Evolutionary conservation across 768 basidiomycete species (phyloP).

Genomic region (Panus rudis): DNA sequence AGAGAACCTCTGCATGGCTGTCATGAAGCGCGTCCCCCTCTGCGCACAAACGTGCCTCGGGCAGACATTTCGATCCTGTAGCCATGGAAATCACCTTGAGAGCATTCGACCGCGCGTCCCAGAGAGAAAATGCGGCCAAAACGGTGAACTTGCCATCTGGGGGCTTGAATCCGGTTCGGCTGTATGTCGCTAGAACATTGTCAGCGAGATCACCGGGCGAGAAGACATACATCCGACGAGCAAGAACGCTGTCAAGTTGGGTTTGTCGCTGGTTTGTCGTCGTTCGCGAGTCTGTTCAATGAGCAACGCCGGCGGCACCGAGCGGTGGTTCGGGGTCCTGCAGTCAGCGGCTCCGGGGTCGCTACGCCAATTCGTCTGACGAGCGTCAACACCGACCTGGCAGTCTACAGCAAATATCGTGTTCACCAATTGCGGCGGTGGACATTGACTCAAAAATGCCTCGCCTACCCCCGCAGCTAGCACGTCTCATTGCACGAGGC

Average conservation of each 20-base stretch:
- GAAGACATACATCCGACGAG: constrained; percentile 9
- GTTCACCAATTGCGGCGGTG: too few species aligned
- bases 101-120: constrained; percentile 21
- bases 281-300: not conserved
- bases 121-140: constrained; percentile 50
- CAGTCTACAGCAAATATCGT: not conserved
- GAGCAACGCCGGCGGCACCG: not conserved
- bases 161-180: constrained; percentile 41
- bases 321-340: not conserved
- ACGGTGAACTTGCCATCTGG: constrained; percentile 56
- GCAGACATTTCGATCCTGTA: constrained; percentile 84
- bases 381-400: not conserved
- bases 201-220: constrained; percentile 26
- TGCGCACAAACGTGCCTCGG: constrained; percentile 49
- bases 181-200: constrained; percentile 37
- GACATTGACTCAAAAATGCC: too few species aligned
- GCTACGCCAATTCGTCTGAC: too few species aligned
- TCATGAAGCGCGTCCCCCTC: constrained; percentile 82
- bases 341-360: not conserved
- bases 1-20: constrained; percentile 89
- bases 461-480: constrained; percentile 19
- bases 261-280: not conserved
- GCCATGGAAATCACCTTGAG: constrained; percentile 61
- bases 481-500: constrained; percentile 14
- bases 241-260: not conserved